Percentiles rank a stretch among this genome's conserved stretches.
phyloP scores from a whole-genome alignment of 352 stramenopile genomes.

The Pythium myriotylum region DNA sequence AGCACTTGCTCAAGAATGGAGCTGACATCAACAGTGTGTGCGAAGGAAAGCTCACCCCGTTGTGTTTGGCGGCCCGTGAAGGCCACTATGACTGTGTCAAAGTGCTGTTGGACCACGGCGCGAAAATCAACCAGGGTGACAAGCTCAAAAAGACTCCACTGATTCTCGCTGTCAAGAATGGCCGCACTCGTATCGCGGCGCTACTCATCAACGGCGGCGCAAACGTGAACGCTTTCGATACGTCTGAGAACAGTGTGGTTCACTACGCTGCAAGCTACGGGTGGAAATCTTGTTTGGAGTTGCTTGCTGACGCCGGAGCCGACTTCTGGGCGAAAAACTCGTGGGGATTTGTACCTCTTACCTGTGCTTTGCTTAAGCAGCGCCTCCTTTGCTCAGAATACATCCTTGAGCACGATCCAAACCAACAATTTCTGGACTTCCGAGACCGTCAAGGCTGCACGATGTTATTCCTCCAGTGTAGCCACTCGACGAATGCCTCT shows the following conservation, averaged over 20 bases:
- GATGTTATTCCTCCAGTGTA: slow-evolving; percentile 83
- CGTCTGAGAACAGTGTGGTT: slow-evolving; percentile 73
- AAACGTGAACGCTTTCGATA: slow-evolving; percentile 78
- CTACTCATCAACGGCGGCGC: slow-evolving; percentile 67
- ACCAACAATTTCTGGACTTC: slow-evolving; percentile 70
- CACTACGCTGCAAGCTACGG: slow-evolving; percentile 82
- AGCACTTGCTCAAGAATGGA: slow-evolving; percentile 52
- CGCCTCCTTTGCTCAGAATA: slow-evolving; percentile 54
- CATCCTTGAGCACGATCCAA: slow-evolving; percentile 60
- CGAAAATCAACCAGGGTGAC: slow-evolving; percentile 62
- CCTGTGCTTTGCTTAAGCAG: slow-evolving; percentile 71
- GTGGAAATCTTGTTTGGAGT: slow-evolving; percentile 64
- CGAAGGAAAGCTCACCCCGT: slow-evolving; percentile 52
- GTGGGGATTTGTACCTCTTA: slow-evolving; percentile 76
- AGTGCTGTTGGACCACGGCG: slow-evolving; percentile 49
- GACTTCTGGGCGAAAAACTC: slow-evolving; percentile 74
- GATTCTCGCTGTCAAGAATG: slow-evolving; percentile 80
- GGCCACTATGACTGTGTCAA: slow-evolving; percentile 63
- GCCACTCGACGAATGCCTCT: slow-evolving; percentile 59
- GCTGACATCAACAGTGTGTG: slow-evolving; percentile 56
- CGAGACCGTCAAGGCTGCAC: slow-evolving; percentile 72
- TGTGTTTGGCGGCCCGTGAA: slow-evolving; percentile 60
- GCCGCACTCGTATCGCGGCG: slow-evolving; percentile 50
- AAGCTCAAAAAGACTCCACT: slow-evolving; percentile 83
- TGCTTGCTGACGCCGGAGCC: slow-evolving; percentile 55